Evolutionary conservation across 2,329 filamentous ascomycete genomes (phyloP), one percentile per base, ranked within the genome.

Genomic region (Apiospora arundinis): DNA sequence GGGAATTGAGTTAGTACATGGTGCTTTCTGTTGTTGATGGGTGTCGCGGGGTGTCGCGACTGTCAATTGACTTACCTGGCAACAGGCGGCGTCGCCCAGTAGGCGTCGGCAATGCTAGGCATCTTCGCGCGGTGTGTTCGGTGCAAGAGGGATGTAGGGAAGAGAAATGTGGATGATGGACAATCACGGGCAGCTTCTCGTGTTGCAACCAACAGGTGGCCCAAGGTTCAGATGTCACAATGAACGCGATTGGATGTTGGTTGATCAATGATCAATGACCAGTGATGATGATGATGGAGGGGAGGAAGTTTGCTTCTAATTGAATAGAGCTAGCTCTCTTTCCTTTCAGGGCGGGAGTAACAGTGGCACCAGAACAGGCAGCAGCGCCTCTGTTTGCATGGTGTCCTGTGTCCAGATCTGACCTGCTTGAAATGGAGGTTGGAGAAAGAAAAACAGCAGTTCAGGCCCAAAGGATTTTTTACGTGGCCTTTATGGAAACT

Each of bases 31-130:
- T 32, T 32, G 32, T 32, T 32, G 32, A 32, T 4, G 32, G 32
- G 9, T 8, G 49, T 7, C 37, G 8, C 37, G 8, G 8, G 40
- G 4, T 68, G 46, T 8, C 18, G 37, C 21, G 23, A 37, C n/a
- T 5, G 40, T 28, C 11, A 8, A 44, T 66, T n/a, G 67, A 72
- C 81, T 73, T 77, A 85, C 83, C 83, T 82, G 67, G 84, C 80
- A 69, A 86, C 75, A 45, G 83, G 81, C 75, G 84, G 84, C 72
- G 81, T 76, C 71, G 77, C 80, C 80, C 82, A 84, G 75, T 82
- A 86, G 71, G 77, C 78, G 69, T 81, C 80, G 74, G 81, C 76
- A 46, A 85, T 74, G 60, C 84, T 83, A 71, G 83, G 79, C 83
- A 84, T 84, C 23, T 68, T 77, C 74, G 48, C 56, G 56, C 56